Evolutionary conservation across 2,329 filamentous ascomycete genomes (phyloP).

Genomic region (Alternaria panax): DNA sequence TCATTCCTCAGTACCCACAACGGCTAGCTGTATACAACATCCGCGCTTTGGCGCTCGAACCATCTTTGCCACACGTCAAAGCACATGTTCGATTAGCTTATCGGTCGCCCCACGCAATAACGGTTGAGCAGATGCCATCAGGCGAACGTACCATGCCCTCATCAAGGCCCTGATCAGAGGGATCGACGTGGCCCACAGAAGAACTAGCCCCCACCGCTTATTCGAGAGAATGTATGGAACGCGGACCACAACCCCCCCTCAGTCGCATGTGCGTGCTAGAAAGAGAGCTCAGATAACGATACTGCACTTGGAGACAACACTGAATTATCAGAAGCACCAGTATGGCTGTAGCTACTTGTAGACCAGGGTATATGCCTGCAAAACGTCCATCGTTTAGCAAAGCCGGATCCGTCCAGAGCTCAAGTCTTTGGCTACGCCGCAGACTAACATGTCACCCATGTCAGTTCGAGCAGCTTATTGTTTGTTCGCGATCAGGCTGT

Average conservation of each 20-base stretch:
- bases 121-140: slow-evolving; percentile 2
- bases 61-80: slow-evolving; percentile 8
- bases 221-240: background rate
- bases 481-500: slow-evolving; percentile 20
- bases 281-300: background rate
- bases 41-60: background rate
- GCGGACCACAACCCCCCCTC: background rate
- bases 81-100: background rate
- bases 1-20: slow-evolving; percentile 4
- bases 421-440: slow-evolving; percentile 23
- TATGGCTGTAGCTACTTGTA: background rate
- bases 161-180: slow-evolving; percentile 5
- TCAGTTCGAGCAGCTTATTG: slow-evolving; percentile 25
- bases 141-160: background rate
- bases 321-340: background rate
- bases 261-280: background rate
- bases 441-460: slow-evolving; percentile 22
- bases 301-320: background rate
- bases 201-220: background rate
- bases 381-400: slow-evolving; percentile 16
- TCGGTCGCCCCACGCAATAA: slow-evolving; percentile 3
- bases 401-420: slow-evolving; percentile 11
- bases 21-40: slow-evolving; percentile 8
- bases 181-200: slow-evolving; percentile 4
- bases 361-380: slow-evolving; percentile 2